These are phyloP conservation scores for Solanum appendiculatum DNA, from an alignment of 257 asterid species.

Conservation along the genomic window DNA sequence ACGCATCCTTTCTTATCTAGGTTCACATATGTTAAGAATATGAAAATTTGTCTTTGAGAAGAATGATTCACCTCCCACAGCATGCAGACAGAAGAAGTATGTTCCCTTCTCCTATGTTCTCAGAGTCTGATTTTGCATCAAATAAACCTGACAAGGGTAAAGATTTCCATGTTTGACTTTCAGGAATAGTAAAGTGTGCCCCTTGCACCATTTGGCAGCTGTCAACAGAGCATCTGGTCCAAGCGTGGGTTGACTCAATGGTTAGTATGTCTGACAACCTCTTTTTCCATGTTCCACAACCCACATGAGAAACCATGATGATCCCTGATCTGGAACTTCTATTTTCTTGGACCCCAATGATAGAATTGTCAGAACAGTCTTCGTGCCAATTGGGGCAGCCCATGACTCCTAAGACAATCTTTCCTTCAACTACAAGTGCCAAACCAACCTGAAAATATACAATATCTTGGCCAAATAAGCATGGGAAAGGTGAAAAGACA, in stretches of 20 bases:
- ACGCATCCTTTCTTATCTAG: background rate
- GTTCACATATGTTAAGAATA: background rate
- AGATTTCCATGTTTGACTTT: slow-evolving; percentile 85
- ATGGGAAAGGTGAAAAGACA: background rate
- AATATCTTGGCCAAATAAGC: background rate
- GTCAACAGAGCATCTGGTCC: slow-evolving; percentile 82
- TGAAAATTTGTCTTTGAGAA: background rate
- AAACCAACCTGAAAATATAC: slow-evolving; percentile 70
- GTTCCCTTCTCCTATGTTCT: slow-evolving; percentile 39
- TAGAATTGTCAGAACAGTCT: slow-evolving; percentile 14
- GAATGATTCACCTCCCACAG: slow-evolving; percentile 73
- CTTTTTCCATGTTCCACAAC: slow-evolving; percentile 89
- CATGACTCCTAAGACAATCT: slow-evolving; percentile 91
- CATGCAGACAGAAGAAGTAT: slow-evolving; percentile 69
- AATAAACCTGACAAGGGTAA: slow-evolving; percentile 56
- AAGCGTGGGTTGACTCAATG: slow-evolving; percentile 12
- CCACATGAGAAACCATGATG: slow-evolving; percentile 78
- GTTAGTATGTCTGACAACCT: slow-evolving; percentile 21
- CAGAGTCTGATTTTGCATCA: slow-evolving; percentile 36
- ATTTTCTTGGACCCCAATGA: slow-evolving; percentile 12
- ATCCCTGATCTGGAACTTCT: slow-evolving; percentile 38
- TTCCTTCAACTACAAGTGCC: slow-evolving; percentile 86
- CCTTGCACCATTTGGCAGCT: slow-evolving; percentile 30
- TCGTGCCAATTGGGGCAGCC: slow-evolving; percentile 92
- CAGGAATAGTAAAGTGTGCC: slow-evolving; percentile 73